Percentiles rank a stretch among this genome's conserved stretches.
Conservation (phyloP, 2,329 filamentous ascomycete species). For the Penicillium brevicompactum region DNA sequence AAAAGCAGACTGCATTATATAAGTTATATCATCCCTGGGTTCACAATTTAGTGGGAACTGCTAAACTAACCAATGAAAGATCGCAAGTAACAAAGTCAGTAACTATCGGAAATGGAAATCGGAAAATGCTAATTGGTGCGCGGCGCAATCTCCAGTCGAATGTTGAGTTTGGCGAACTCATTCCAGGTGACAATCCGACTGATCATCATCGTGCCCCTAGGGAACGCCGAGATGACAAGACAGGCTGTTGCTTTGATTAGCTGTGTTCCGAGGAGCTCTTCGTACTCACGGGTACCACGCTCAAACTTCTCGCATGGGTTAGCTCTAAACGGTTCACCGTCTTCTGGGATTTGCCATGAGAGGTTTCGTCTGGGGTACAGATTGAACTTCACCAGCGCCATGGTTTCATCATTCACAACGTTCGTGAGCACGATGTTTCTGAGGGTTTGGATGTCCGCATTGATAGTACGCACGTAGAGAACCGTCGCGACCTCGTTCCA, state of each 20-base stretch:
- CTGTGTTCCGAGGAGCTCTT: slow-evolving; percentile 2
- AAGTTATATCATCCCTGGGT: no score
- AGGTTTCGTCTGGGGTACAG: not conserved
- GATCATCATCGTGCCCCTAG: not conserved
- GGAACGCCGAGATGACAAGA: not conserved
- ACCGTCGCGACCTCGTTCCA: slow-evolving; percentile 1
- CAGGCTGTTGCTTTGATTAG: not conserved
- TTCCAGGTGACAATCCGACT: not conserved
- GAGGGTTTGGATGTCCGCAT: not conserved
- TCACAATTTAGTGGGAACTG: no score
- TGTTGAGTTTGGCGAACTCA: not conserved
- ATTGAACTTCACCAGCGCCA: not conserved
- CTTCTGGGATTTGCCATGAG: not conserved
- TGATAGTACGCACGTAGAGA: not conserved
- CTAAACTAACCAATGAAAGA: no score
- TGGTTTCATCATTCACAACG: not conserved
- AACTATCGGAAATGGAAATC: no score
- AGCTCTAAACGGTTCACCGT: no score
- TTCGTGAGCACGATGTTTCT: not conserved
- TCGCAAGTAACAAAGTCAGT: no score
- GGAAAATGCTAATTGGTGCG: no score
- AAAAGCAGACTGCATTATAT: no score
- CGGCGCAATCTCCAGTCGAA: not conserved
- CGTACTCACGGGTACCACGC: not conserved
- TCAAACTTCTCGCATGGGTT: not conserved